Conservation (phyloP, 1,139 yeast genomes). For the Suhomyces bolitotheri region DNA sequence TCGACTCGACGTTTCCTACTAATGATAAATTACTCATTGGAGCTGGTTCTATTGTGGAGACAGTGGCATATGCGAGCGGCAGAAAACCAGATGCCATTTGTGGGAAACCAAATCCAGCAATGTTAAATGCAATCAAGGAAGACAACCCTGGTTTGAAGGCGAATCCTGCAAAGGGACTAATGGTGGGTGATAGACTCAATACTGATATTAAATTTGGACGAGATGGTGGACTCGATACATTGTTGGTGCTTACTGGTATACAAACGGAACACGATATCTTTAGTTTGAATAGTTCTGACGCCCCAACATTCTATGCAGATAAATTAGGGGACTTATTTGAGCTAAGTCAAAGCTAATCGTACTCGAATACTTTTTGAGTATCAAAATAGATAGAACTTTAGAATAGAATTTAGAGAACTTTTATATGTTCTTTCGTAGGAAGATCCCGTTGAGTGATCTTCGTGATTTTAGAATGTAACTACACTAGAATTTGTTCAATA, state of each 20-base stretch:
- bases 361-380: no score
- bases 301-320: constrained; percentile 71
- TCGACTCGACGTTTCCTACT: constrained; percentile 91
- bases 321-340: constrained; percentile 78
- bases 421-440: no score
- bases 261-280: constrained; percentile 67
- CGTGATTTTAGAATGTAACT: no score
- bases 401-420: no score
- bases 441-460: no score
- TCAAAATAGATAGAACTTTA: not conserved
- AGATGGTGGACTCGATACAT: constrained; percentile 79
- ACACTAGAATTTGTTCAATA: no score
- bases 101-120: constrained; percentile 87
- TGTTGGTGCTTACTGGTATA: constrained; percentile 88
- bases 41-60: constrained; percentile 88
- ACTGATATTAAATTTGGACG: constrained; percentile 94
- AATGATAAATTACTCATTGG: constrained; percentile 87
- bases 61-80: constrained; percentile 75
- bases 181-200: constrained; percentile 94
- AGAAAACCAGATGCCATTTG: constrained; percentile 67
- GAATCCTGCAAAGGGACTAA: constrained; percentile 67
- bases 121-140: constrained; percentile 87
- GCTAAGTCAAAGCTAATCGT: constrained; percentile 20
- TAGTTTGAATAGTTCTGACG: constrained; percentile 39
- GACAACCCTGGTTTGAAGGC: constrained; percentile 50